A percentile compares a stretch with the other conserved stretches of the same genome.
Conservation (phyloP, 371 early-diverging fungal genomes). For the Saksenaea oblongispora region DNA sequence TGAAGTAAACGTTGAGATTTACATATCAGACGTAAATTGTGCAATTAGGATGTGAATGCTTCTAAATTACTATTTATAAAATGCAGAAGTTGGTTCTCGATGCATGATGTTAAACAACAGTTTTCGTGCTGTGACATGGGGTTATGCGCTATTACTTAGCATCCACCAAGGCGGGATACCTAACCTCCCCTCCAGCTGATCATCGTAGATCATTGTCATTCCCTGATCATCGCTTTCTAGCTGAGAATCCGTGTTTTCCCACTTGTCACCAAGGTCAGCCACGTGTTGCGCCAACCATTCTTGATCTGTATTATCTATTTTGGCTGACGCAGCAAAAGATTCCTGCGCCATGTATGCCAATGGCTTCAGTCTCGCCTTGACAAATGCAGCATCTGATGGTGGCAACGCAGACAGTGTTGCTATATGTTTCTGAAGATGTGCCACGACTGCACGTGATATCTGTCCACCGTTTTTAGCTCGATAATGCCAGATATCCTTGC, state of each 20-base stretch:
- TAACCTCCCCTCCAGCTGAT: not conserved
- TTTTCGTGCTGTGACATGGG: not conserved
- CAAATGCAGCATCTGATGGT: constrained; percentile 13
- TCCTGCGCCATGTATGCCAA: constrained; percentile 25
- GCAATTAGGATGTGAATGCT: not conserved
- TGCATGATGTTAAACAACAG: not conserved
- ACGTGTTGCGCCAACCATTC: constrained; percentile 8
- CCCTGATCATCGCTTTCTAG: constrained; percentile 8
- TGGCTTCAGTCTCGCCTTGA: constrained; percentile 18
- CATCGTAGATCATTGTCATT: not conserved
- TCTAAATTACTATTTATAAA: not conserved
- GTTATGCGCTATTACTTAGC: constrained; percentile 1
- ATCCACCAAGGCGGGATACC: constrained; percentile 6
- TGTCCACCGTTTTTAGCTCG: constrained; percentile 25
- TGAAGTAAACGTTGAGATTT: no score
- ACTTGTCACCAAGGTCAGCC: not conserved
- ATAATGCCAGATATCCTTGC: constrained; percentile 39
- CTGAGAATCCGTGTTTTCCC: not conserved
- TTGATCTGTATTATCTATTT: not conserved
- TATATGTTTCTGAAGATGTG: constrained; percentile 22
- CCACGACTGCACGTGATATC: constrained; percentile 25
- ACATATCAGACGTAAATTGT: not conserved
- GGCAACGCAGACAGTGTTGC: not conserved
- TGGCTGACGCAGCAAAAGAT: constrained; percentile 8
- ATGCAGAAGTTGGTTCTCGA: not conserved